Conservation (phyloP, 495 filamentous ascomycete species). For the Hypoxylon rickii region DNA sequence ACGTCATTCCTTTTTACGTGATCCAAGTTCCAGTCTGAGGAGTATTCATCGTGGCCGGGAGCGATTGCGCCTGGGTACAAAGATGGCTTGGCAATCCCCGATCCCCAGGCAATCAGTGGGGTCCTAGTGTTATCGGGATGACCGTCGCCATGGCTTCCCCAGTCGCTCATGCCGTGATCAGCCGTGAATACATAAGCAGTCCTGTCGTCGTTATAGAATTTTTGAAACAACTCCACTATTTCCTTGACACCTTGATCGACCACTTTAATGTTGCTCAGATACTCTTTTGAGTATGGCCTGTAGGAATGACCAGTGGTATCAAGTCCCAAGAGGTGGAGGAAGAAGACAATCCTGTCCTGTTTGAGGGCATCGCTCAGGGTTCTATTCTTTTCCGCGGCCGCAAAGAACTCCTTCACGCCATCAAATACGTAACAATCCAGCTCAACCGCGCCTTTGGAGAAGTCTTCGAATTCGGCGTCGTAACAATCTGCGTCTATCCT, state of each 20-base stretch:
- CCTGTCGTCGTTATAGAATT: slow-evolving; percentile 90
- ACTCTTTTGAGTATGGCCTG: slow-evolving; percentile 93
- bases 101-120: slow-evolving; percentile 91
- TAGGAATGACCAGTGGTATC: slow-evolving; percentile 90
- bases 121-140: slow-evolving; percentile 98
- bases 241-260: slow-evolving; percentile 89
- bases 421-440: slow-evolving; percentile 98
- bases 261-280: slow-evolving; percentile 90
- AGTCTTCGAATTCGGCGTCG: slow-evolving; percentile 85
- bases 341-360: slow-evolving; percentile 91
- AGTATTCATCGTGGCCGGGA: slow-evolving; percentile 90
- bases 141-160: slow-evolving; percentile 95
- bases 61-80: slow-evolving; percentile 56
- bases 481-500: slow-evolving; percentile 86
- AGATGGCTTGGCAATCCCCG: slow-evolving; percentile 81
- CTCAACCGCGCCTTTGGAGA: slow-evolving; percentile 74
- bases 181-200: slow-evolving; percentile 97
- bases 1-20: slow-evolving; percentile 87
- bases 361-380: slow-evolving; percentile 76
- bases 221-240: slow-evolving; percentile 77
- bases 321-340: slow-evolving; percentile 93
- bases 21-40: slow-evolving; percentile 83
- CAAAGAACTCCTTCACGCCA: slow-evolving; percentile 84
- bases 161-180: slow-evolving; percentile 99
- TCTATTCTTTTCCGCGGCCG: slow-evolving; percentile 72